Percentiles rank a stretch among this genome's conserved stretches.
These are phyloP conservation scores for Mortierella sp. DNA, from an alignment of 371 early-diverging fungal species.

Conservation along the genomic window DNA sequence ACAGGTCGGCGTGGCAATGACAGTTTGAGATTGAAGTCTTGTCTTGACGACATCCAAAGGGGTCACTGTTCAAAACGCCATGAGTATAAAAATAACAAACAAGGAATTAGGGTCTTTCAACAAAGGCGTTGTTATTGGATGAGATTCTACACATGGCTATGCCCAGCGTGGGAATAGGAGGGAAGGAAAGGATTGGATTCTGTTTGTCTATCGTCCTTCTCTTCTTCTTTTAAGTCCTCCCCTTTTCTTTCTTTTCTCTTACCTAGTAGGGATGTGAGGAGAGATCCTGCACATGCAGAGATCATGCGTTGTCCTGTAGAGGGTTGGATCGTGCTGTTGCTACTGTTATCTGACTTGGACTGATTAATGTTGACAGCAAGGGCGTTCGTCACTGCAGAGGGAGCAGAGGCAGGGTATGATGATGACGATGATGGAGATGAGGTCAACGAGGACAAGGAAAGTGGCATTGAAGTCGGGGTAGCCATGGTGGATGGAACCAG, in stretches of 20 bases:
- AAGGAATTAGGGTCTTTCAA: background rate
- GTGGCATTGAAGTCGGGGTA: no score
- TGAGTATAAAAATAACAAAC: background rate
- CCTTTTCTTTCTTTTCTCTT: conserved; percentile 15
- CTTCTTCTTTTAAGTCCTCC: background rate
- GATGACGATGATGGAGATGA: background rate
- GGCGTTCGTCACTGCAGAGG: background rate
- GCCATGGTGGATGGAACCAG: no score
- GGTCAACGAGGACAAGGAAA: background rate
- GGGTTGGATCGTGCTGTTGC: conserved; percentile 30
- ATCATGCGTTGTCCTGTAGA: conserved; percentile 64
- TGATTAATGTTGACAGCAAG: background rate
- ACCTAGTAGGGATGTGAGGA: conserved; percentile 77
- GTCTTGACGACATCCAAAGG: conserved; percentile 96
- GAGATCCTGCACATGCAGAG: conserved; percentile 82
- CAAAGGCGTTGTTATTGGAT: background rate
- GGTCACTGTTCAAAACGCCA: conserved; percentile 71
- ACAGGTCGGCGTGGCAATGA: conserved; percentile 45
- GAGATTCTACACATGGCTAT: no score
- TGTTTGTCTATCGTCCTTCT: background rate
- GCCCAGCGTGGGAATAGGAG: background rate
- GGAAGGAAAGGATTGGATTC: background rate
- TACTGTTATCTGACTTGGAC: conserved; percentile 11
- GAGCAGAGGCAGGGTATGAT: background rate
- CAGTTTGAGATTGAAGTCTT: conserved; percentile 82